Conservation (phyloP, 257 asterid genomes). For the Lycium ferocissimum region DNA sequence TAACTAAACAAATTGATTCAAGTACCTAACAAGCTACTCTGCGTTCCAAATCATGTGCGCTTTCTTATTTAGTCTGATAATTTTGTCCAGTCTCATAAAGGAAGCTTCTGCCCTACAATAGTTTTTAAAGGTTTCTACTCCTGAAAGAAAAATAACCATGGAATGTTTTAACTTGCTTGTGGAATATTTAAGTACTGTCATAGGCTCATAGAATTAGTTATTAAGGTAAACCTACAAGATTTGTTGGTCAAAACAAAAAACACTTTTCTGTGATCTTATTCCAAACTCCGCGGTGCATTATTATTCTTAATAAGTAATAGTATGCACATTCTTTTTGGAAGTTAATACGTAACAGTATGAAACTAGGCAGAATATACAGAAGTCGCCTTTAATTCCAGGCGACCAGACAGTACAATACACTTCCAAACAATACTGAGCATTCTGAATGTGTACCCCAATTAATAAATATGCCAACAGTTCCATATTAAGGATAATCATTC, state of each 20-base stretch:
- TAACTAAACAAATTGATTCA: background rate
- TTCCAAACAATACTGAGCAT: background rate
- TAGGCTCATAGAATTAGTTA: background rate
- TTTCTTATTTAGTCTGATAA: background rate
- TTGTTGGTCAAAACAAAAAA: background rate
- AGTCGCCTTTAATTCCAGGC: background rate
- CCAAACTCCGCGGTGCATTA: background rate
- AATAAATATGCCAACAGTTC: background rate
- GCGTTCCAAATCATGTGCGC: background rate
- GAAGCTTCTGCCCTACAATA: background rate
- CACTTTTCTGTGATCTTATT: background rate
- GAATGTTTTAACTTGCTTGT: background rate
- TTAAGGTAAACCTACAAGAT: background rate
- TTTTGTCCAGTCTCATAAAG: background rate
- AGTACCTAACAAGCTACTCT: constrained; percentile 1
- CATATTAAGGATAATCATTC: background rate
- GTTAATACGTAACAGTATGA: background rate
- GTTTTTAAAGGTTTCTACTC: background rate
- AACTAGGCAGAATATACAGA: background rate
- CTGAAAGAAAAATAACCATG: background rate
- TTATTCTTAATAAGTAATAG: background rate
- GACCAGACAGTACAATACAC: background rate
- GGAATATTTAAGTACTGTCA: background rate
- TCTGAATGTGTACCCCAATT: background rate
- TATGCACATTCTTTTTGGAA: background rate